Percentiles rank a stretch among this genome's conserved stretches.
Evolutionary conservation across 2,329 filamentous ascomycete genomes (phyloP).

Genomic region (Tolypocladium album): DNA sequence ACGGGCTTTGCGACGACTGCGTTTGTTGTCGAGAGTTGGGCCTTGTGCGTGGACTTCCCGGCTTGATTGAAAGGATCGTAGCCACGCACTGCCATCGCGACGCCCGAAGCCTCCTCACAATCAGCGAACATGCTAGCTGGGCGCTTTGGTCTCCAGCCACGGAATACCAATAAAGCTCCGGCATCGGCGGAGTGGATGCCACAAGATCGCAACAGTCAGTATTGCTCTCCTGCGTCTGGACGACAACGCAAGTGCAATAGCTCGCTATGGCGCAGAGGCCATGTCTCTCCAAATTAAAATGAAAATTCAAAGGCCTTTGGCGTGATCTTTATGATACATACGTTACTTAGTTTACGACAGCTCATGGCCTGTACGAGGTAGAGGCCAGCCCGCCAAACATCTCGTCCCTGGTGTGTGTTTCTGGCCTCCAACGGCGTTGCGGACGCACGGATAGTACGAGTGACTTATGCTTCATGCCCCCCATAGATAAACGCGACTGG

Average conservation of each 20-base stretch:
- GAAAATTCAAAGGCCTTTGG: too few species aligned
- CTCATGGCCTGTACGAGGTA: not conserved
- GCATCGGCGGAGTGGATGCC: not conserved
- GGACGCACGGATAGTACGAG: not conserved
- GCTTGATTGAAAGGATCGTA: not conserved
- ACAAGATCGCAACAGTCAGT: too few species aligned
- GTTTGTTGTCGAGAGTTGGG: not conserved
- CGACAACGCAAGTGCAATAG: not conserved
- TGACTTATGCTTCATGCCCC: not conserved
- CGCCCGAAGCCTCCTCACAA: too few species aligned
- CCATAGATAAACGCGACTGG: not conserved
- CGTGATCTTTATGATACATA: not conserved
- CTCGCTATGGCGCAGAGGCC: not conserved
- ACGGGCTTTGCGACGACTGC: not conserved
- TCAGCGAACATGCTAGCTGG: too few species aligned
- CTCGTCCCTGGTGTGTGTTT: not conserved
- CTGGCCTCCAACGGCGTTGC: too few species aligned
- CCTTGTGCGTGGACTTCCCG: not conserved
- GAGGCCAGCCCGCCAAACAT: not conserved
- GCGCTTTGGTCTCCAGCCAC: not conserved
- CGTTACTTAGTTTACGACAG: not conserved
- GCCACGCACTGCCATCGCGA: not conserved
- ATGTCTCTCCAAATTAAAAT: too few species aligned
- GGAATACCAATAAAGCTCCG: not conserved
- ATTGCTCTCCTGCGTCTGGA: too few species aligned